These are phyloP conservation scores for Spathaspora sp. DNA, from an alignment of 1,139 yeast genomes.

Conservation along the genomic window DNA sequence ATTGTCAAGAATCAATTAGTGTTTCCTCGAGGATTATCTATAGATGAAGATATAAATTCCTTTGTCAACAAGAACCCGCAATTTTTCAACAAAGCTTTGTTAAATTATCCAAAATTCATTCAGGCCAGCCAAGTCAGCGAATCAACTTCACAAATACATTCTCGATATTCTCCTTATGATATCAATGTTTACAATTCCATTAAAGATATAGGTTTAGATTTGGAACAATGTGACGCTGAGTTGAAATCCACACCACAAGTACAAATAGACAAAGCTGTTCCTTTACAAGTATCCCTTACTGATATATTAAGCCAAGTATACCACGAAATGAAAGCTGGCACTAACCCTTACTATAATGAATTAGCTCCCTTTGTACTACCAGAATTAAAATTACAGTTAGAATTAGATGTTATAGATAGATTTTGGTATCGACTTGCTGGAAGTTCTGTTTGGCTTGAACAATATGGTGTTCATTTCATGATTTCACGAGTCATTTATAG, in stretches of 20 bases:
- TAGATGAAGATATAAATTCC: slow-evolving; percentile 14
- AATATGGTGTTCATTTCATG: slow-evolving; percentile 39
- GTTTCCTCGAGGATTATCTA: slow-evolving; percentile 20
- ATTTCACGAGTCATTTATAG: slow-evolving; percentile 35
- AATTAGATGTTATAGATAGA: slow-evolving; percentile 26
- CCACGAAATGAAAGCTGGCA: slow-evolving; percentile 11
- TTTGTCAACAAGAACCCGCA: slow-evolving; percentile 12
- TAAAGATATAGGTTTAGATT: slow-evolving; percentile 17
- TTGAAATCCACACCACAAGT: slow-evolving; percentile 14
- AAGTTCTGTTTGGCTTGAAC: slow-evolving; percentile 40
- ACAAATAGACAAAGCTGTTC: slow-evolving; percentile 19
- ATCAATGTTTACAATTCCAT: slow-evolving; percentile 19
- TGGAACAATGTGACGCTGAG: slow-evolving; percentile 16
- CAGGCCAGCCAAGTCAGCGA: slow-evolving; percentile 9
- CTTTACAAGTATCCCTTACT: slow-evolving; percentile 21
- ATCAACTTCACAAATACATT: slow-evolving; percentile 2
- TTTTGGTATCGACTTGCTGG: slow-evolving; percentile 42
- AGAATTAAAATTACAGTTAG: slow-evolving; percentile 25
- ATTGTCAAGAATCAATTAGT: slow-evolving; percentile 20
- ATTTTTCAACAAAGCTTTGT: slow-evolving; percentile 13
- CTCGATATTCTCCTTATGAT: slow-evolving; percentile 17
- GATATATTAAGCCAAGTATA: slow-evolving; percentile 19
- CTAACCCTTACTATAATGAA: slow-evolving; percentile 24
- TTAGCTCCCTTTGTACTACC: slow-evolving; percentile 26
- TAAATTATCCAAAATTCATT: slow-evolving; percentile 15